These are phyloP conservation scores for Papiliotrema terrestris DNA, from an alignment of 1,284 basidiomycete species.

Conservation along the genomic window DNA sequence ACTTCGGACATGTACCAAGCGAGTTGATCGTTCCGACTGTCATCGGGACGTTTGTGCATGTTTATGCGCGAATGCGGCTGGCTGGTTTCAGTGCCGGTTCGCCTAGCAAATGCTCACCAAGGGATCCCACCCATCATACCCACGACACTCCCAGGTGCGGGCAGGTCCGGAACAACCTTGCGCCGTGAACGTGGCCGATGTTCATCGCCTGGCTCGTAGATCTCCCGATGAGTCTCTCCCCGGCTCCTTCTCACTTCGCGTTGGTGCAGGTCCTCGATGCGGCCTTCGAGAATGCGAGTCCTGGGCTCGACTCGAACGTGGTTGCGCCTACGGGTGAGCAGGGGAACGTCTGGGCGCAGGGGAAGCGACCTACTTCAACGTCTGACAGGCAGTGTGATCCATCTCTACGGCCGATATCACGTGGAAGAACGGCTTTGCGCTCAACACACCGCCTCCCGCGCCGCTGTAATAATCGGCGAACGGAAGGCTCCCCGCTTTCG, in stretches of 20 bases:
- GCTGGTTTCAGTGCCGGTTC: conserved; percentile 9
- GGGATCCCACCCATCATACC: conserved; percentile 25
- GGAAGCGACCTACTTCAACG: conserved; percentile 14
- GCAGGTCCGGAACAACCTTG: background rate
- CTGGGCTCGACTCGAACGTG: background rate
- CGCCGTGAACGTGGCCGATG: background rate
- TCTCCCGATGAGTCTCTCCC: background rate
- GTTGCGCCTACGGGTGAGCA: conserved; percentile 1
- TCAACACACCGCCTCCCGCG: conserved; percentile 26
- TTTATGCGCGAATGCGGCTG: conserved; percentile 33
- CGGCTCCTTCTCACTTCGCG: background rate
- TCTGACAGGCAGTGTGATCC: conserved; percentile 12
- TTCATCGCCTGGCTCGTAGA: background rate
- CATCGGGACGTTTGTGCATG: conserved; percentile 9
- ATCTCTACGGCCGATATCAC: conserved; percentile 22
- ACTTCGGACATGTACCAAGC: conserved; percentile 15
- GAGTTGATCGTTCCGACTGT: conserved; percentile 25
- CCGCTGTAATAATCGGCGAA: conserved; percentile 34
- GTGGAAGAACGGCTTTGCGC: conserved; percentile 17
- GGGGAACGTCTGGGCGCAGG: no score
- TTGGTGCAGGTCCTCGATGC: conserved; percentile 3
- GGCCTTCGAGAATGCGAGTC: background rate
- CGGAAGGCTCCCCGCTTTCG: conserved; percentile 3
- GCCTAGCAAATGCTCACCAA: conserved; percentile 14
- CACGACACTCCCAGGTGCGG: background rate